Conservation (phyloP, 495 filamentous ascomycete species). For the Choiromyces venosus region DNA sequence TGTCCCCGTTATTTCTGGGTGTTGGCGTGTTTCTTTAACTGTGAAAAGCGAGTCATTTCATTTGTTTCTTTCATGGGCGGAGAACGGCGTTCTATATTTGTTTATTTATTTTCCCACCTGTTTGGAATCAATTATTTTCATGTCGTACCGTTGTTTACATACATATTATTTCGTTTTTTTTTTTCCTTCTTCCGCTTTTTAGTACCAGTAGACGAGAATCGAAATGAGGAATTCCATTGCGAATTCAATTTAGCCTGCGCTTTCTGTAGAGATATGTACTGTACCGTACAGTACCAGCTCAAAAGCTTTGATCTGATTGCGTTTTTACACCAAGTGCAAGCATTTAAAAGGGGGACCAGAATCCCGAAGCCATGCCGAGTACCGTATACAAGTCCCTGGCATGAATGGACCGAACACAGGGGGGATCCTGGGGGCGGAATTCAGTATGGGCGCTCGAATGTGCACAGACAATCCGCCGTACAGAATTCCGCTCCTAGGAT, state of each 20-base stretch:
- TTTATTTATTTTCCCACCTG: not conserved
- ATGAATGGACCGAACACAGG: too few species aligned
- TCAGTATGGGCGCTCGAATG: too few species aligned
- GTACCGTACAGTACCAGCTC: too few species aligned
- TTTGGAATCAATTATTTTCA: not conserved
- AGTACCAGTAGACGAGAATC: not conserved
- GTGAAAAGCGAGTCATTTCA: constrained; percentile 14
- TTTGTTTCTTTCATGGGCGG: constrained; percentile 10
- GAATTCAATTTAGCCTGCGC: not conserved
- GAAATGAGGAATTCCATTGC: not conserved
- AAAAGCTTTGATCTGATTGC: too few species aligned
- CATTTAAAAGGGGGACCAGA: too few species aligned
- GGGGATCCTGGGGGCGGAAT: too few species aligned
- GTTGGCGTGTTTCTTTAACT: not conserved
- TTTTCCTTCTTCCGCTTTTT: too few species aligned
- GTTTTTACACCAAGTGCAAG: too few species aligned
- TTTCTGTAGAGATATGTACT: not conserved
- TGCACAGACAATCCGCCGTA: too few species aligned
- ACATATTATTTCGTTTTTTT: not conserved
- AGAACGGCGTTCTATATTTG: constrained; percentile 8
- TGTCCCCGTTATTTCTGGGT: not conserved
- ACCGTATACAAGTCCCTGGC: too few species aligned
- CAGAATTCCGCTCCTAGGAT: too few species aligned
- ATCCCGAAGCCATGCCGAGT: too few species aligned
- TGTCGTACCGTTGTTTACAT: not conserved